phyloP scores from a whole-genome alignment of 768 basidiomycete species.

The Paxillus involutus region DNA sequence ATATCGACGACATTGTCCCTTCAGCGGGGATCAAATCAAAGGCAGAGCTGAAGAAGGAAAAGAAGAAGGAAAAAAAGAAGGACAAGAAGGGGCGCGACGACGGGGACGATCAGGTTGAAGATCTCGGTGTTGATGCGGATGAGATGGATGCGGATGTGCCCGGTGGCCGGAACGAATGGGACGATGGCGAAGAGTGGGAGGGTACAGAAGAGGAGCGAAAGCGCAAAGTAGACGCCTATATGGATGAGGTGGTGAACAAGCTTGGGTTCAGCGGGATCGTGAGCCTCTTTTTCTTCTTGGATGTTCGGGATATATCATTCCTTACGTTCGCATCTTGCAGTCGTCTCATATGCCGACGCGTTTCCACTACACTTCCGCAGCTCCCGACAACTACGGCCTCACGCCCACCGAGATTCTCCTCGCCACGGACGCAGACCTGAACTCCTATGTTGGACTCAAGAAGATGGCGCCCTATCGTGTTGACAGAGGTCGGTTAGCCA shows the following conservation, averaged over 20 bases:
- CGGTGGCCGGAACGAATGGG: conserved; percentile 31
- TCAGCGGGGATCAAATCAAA: conserved; percentile 33
- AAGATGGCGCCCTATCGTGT: conserved; percentile 89
- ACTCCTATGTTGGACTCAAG: conserved; percentile 87
- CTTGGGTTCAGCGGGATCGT: conserved; percentile 97
- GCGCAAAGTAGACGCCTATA: conserved; percentile 77
- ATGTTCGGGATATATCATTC: neutral
- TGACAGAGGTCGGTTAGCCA: conserved; percentile 33
- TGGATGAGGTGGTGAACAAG: conserved; percentile 81
- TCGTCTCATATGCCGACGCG: conserved; percentile 88
- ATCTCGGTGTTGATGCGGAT: conserved; percentile 46
- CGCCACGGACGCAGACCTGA: conserved; percentile 91
- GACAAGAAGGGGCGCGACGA: conserved; percentile 32
- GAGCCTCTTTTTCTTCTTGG: conserved; percentile 26
- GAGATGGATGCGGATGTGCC: conserved; percentile 62
- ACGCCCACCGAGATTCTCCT: conserved; percentile 84
- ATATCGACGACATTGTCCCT: conserved; percentile 63
- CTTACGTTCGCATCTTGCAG: conserved; percentile 39
- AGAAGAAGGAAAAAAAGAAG: conserved; percentile 54
- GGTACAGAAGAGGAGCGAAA: conserved; percentile 92
- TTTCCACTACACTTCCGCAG: conserved; percentile 84
- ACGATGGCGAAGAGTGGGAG: conserved; percentile 70
- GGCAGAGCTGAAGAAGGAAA: conserved; percentile 28
- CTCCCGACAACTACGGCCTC: conserved; percentile 64
- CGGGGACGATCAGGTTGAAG: conserved; percentile 42